A percentile compares a stretch with the other conserved stretches of the same genome.
phyloP scores from a whole-genome alignment of 2,329 filamentous ascomycete species.

The Fusarium neocosmosporiellum region DNA sequence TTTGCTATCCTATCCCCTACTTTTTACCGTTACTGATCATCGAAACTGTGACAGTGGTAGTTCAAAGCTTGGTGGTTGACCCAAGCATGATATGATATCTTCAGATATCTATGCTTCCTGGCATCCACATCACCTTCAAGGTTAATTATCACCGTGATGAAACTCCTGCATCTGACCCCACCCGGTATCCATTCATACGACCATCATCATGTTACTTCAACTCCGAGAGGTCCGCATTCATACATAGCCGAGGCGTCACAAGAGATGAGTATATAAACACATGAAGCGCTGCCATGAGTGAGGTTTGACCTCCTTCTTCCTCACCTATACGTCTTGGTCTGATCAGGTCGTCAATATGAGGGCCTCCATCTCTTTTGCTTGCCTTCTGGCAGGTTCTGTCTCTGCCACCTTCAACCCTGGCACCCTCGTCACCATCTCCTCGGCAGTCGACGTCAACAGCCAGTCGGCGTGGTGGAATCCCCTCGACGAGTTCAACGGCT shows the following conservation, averaged over 20 bases:
- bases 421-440: constrained; percentile 26
- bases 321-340: background rate
- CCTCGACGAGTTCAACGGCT: constrained; percentile 39
- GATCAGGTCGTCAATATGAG: background rate
- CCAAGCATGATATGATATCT: background rate
- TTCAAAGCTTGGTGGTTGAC: background rate
- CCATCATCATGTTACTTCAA: background rate
- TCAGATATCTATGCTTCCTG: background rate
- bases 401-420: constrained; percentile 25
- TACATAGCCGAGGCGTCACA: constrained; percentile 1
- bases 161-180: background rate
- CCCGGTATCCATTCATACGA: background rate
- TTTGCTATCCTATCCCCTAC: background rate
- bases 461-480: constrained; percentile 43
- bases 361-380: constrained; percentile 6
- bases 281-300: background rate
- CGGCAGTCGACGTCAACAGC: constrained; percentile 37
- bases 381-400: constrained; percentile 4
- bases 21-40: background rate
- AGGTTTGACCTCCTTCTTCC: background rate
- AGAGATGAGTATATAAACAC: background rate
- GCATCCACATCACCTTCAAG: background rate
- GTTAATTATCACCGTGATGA: background rate
- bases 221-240: background rate
- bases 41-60: background rate